Base-by-base conservation (phyloP, 1,284 basidiomycete genomes). In the Phlebopus sp. region DNA sequence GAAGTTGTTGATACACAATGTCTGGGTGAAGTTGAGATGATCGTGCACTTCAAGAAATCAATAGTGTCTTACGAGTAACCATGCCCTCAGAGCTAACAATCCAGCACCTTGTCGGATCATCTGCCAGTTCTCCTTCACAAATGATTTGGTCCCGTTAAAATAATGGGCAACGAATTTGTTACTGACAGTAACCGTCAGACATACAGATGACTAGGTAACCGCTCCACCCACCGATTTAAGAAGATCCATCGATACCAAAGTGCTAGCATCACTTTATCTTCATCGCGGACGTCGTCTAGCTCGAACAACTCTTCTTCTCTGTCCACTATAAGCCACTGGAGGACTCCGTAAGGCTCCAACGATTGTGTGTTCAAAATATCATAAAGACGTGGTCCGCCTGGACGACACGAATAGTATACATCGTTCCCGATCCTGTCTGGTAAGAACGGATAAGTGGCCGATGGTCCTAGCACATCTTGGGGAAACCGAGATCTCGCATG, bases 181-280 rank as follows among this genome's bases (percentile, higher is more conserved):
- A 44, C 79, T 84, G 36, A 6, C 36, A 29, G 25, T 19, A 11
- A 4, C n/a, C 17, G 51, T 21, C 38, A 34, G 21, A 9, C 32
- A 14, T 17, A 36, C 7, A 10, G 3, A 14, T 5, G 43, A 6
- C 3, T n/a, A n/a, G 18, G 9, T 13, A 25, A 23, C 23, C 18
- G 19, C 14, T 31, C 18, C 4, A 46, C 71, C 51, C 46, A 84
- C 85, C 79, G 65, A 56, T 86, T 76, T 30, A 83, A 63, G 43
- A 81, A 66, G 2, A 87, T 84, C 86, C 85, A 90, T 47, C 87
- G 63, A 17, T 71, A 77, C 87, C 86, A 89, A 7, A 90, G 65
- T 2, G 85, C 84, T 48, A 81, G 76, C 71, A 90, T 83, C 4
- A 86, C 79, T 60, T 89, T 90, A 51, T 84, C 78, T 50, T 88